A percentile compares a stretch with the other conserved stretches of the same genome.
Conservation (phyloP, 1,139 yeast species). For the Geotrichum siamense region DNA sequence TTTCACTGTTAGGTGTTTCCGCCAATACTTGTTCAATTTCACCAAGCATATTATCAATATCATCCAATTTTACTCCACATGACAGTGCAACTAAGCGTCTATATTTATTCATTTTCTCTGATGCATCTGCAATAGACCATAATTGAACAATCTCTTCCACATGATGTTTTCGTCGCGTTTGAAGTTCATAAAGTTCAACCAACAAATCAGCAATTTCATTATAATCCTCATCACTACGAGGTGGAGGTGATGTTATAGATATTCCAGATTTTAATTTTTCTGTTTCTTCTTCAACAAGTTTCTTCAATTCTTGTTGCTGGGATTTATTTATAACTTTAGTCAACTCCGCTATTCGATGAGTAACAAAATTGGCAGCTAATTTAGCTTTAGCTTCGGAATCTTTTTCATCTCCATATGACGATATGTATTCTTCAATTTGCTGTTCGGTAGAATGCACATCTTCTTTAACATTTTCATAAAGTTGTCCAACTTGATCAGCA, state of each 20-base stretch:
- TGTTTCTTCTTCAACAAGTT: conserved; percentile 43
- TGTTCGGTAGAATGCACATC: conserved; percentile 36
- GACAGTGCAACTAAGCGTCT: conserved; percentile 73
- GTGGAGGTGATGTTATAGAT: neutral
- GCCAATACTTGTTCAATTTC: conserved; percentile 45
- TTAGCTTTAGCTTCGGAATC: conserved; percentile 21
- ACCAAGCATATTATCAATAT: conserved; percentile 64
- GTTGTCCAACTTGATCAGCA: conserved; percentile 39
- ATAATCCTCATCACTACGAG: conserved; percentile 13
- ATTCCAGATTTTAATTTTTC: conserved; percentile 33
- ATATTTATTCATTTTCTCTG: conserved; percentile 69
- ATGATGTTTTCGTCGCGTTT: conserved; percentile 41
- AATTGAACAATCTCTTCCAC: conserved; percentile 42
- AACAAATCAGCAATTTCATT: conserved; percentile 33
- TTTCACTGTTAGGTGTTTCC: conserved; percentile 20
- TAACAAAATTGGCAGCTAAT: conserved; percentile 29
- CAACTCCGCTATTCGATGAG: conserved; percentile 33
- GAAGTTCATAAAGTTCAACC: conserved; percentile 41
- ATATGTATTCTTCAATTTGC: conserved; percentile 31
- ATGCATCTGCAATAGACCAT: conserved; percentile 42
- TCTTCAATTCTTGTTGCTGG: conserved; percentile 49
- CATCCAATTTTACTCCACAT: conserved; percentile 73
- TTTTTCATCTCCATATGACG: conserved; percentile 29
- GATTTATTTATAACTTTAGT: conserved; percentile 45
- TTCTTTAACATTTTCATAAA: conserved; percentile 37